Evolutionary conservation across 1,139 yeast genomes (phyloP), one percentile per base, ranked within the genome.

Genomic region (Zygoascus hellenicus): DNA sequence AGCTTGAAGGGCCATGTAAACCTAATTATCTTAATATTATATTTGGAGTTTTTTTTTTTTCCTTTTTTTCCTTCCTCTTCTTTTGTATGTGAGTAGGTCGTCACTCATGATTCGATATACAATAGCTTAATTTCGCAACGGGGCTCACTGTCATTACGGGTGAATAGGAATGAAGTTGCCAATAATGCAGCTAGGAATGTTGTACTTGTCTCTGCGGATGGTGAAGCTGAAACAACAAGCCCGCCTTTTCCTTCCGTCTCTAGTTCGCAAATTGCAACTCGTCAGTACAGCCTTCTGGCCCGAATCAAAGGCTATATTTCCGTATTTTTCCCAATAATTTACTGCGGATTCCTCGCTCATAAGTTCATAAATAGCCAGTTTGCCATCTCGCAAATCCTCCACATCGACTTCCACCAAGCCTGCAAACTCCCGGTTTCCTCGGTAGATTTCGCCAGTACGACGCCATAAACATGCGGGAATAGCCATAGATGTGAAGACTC

Each of bases 401-500:
- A 94, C 88, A 39, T 81, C 78, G 10, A 88, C 95, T n/a, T 90
- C 96, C 1, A 90, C 97, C 53, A 92, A 68, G 2, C 94, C 86
- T 0, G 97, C 98, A 75, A 92, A 92, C 64, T 92, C 97, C 64
- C 90, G 89, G 65, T 92, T 92, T 1, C 97, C 97, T 53, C 97
- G 71, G 60, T 88, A 92, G 3, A 92, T 90, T 59, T 92, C 97
- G 1, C 98, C 98, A 0, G 98, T 90, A 58, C 98, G 81, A 59
- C 97, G 74, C 97, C 98, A 92, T 35, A 92, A 73, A 67, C 97
- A 90, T 0, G 97, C 97, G 0, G 98, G 98, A 48, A 92, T 89
- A 7, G 97, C 96, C 96, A 90, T 89, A 5, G 96, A 84, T 0
- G 97, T 89, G 65, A 92, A 92, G 2, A 92, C 97, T 41, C 98